Evolutionary conservation across 1,284 basidiomycete species (phyloP), one percentile per base, ranked within the genome.

Genomic region (Acaromyces ingoldii): DNA sequence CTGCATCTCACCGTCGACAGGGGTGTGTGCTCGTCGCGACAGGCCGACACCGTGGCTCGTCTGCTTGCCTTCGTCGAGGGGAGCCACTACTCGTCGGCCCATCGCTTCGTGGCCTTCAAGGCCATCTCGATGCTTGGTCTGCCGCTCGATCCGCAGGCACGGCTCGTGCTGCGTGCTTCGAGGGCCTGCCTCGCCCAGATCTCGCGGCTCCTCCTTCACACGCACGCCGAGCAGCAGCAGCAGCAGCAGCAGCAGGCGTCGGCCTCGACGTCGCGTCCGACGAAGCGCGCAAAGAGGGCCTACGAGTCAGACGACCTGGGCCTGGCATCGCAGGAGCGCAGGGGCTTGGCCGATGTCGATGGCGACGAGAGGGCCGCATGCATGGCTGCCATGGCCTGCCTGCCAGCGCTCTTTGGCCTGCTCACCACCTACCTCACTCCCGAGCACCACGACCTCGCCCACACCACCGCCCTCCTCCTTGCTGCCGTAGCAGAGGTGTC

Each of bases 111-210:
- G 17, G 42, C 25, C 4, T 29, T 45, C 24, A 45, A 45, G 17
- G 42, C 25, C 19, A n/a, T 45, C 29, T 4, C 17, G 34, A 4
- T 5, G 4, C 19, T 45, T 28, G 17, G 17, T 33, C 13, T 45
- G 25, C 21, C 15, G 15, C 19, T 29, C 4, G 24, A 45, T 45
- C 42, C 42, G 19, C 17, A 45, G 13, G 25, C 17, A 6, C 42
- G 17, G 5, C 13, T 29, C 5, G 15, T 29, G 13, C 19, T 28
- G 19, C 42, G 25, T 25, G 15, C 29, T 31, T 21, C 42, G 13
- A 25, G 42, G 28, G 34, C 42, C 19, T 45, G 42, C 15, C 26
- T 45, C 17, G 42, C 42, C 22, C 42, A 45, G 24, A n/a, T 45
- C 21, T n/a, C 22, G 19, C 30, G 42, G 24, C 26, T 45, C 10